Conservation (phyloP, 139 green algal species). For the Limnomonas spitsbergensis region DNA sequence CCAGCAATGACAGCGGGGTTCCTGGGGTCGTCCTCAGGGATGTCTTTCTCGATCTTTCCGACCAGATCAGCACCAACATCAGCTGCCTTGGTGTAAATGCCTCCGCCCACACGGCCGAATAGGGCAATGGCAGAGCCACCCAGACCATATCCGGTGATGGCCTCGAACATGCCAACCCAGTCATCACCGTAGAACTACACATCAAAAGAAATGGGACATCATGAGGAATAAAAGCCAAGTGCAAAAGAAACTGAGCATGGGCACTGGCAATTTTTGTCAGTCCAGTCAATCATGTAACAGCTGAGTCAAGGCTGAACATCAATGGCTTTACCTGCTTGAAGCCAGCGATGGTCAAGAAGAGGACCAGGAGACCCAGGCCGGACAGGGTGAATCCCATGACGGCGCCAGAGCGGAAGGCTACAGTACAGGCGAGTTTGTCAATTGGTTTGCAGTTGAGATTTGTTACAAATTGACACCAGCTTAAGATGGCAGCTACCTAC, state of each 20-base stretch:
- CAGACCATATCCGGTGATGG: conserved; percentile 95
- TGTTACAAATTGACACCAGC: too few relatives aligned
- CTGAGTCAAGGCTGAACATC: neutral
- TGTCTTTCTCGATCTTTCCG: conserved; percentile 97
- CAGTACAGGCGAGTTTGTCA: neutral
- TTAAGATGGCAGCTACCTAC: conserved; percentile 24
- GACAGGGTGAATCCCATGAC: conserved; percentile 98
- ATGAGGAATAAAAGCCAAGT: too few relatives aligned
- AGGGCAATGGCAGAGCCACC: conserved; percentile 95
- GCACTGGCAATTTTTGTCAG: too few relatives aligned
- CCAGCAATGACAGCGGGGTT: conserved; percentile 97
- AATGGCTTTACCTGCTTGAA: conserved; percentile 40
- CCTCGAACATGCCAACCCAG: conserved; percentile 90
- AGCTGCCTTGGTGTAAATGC: conserved; percentile 97
- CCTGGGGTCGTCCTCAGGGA: conserved; percentile 97
- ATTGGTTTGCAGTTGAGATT: too few relatives aligned
- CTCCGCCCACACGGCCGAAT: conserved; percentile 92
- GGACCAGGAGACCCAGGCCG: conserved; percentile 81
- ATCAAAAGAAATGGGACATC: neutral
- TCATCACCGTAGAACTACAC: conserved; percentile 83
- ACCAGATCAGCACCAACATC: conserved; percentile 97
- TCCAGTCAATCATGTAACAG: too few relatives aligned
- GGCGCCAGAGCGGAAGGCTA: conserved; percentile 91
- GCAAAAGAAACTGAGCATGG: too few relatives aligned
- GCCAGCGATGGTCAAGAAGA: conserved; percentile 79